Base-by-base conservation (phyloP, 2,329 filamentous ascomycete genomes). In the Balansia obtecta region DNA sequence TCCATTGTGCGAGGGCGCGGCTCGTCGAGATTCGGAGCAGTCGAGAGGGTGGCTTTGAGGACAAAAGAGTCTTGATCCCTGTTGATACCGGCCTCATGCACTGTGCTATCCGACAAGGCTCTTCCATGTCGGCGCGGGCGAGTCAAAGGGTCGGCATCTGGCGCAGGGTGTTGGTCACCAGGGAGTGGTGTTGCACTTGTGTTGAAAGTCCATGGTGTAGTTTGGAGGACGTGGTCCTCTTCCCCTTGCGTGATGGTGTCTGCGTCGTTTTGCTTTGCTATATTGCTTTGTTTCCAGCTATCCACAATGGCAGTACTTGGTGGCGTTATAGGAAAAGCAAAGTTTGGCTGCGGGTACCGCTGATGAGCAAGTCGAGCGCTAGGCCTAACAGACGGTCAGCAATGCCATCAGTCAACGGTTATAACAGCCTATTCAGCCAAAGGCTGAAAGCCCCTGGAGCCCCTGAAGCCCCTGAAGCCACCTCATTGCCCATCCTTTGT, bases 21-120 rank as follows among this genome's bases (percentile, higher is more conserved):
- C 32, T 79, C 77, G 22, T 44, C 46, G 5, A 22, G 43, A 43
- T 79, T 75, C 27, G 75, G 73, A 10, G 86, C 79, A 54, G 86
- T 78, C 48, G 88, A 85, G 59, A 94, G 91, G 53, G 91, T 76
- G 38, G 94, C 82, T 63, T 85, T 88, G 66, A 93, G 83, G 51
- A 81, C 85, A 34, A 83, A 85, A 3, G 74, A 73, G 52, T 85
- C 82, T 18, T 74, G 71, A 57, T 74, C 75, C 54, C 72, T 73
- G 48, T 69, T 71, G 38, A 64, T 63, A 50, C 65, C 72, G 45
- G 76, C 74, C 56, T 89, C 86, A 45, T 83, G 84, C 50, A 85
- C 70, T 6, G 85, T 90, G 34, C 86, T 89, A 61, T 89, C 86
- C 0, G 88, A 94, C 58, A 84, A 72, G 18, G 86, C 81, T 56